A percentile compares a stretch with the other conserved stretches of the same genome.
Conservation (phyloP, 768 basidiomycete genomes). For the Mrakia hoshinonis region DNA sequence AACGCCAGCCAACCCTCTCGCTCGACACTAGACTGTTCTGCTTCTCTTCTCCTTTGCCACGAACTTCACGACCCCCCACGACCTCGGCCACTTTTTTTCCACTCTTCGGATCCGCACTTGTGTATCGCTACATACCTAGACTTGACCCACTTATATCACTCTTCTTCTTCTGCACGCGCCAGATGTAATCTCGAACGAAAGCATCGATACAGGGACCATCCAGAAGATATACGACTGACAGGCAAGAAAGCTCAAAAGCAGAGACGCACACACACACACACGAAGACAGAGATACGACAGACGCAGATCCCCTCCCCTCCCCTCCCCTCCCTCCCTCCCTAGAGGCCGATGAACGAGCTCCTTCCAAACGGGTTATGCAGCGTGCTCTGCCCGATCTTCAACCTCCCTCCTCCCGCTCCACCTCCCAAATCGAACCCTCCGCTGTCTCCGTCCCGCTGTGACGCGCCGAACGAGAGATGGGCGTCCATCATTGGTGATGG, state of each 20-base stretch:
- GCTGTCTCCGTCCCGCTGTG: slow-evolving; percentile 16
- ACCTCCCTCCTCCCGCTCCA: slow-evolving; percentile 29
- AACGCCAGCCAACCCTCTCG: neutral
- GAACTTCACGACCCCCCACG: too few species aligned
- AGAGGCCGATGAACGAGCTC: slow-evolving; percentile 88
- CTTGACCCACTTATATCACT: neutral
- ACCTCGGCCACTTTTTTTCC: too few species aligned
- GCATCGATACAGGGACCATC: too few species aligned
- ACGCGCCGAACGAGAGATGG: slow-evolving; percentile 33
- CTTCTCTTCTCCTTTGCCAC: neutral
- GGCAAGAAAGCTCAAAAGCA: too few species aligned
- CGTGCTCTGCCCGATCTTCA: slow-evolving; percentile 91
- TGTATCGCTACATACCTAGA: neutral
- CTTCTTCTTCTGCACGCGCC: neutral
- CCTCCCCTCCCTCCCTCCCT: slow-evolving; percentile 12
- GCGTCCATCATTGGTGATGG: slow-evolving; percentile 67
- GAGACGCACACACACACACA: too few species aligned
- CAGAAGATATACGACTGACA: too few species aligned
- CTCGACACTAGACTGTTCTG: neutral
- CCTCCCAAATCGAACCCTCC: slow-evolving; percentile 30
- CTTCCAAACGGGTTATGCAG: slow-evolving; percentile 85
- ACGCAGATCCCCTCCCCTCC: too few species aligned
- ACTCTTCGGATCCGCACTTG: neutral
- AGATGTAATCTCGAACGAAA: too few species aligned
- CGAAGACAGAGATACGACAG: neutral